A percentile compares a stretch with the other conserved stretches of the same genome.
These are phyloP conservation scores for Apiotrichum akiyoshidainum DNA, from an alignment of 1,284 basidiomycete genomes.

Conservation along the genomic window DNA sequence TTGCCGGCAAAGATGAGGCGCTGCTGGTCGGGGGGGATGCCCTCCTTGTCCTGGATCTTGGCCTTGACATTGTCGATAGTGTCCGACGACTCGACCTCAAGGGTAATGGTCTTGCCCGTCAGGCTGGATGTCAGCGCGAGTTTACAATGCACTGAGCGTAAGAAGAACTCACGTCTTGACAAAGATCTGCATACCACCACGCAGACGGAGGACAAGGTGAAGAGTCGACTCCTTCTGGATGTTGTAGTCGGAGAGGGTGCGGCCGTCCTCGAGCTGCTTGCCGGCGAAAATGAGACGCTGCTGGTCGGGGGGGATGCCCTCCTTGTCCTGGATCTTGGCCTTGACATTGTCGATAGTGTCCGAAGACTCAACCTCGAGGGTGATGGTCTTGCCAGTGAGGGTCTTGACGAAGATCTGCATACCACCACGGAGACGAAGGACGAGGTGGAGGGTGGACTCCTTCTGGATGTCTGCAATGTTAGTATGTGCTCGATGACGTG, in stretches of 20 bases:
- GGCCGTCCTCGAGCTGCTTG: constrained; percentile 94
- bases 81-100: constrained; percentile 59
- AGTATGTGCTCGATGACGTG: too few species aligned
- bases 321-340: constrained; percentile 93
- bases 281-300: constrained; percentile 97
- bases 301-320: constrained; percentile 79
- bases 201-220: constrained; percentile 84
- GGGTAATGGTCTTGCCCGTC: constrained; percentile 59
- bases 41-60: constrained; percentile 60
- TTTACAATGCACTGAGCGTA: neutral
- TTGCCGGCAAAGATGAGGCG: constrained; percentile 92
- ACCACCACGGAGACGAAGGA: constrained; percentile 78
- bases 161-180: constrained; percentile 52
- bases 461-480: constrained; percentile 98
- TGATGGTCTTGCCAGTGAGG: constrained; percentile 98
- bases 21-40: constrained; percentile 89
- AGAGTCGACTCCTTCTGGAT: constrained; percentile 96
- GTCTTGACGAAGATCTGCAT: constrained; percentile 85
- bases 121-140: constrained; percentile 31
- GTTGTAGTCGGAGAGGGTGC: constrained; percentile 83
- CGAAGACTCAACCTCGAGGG: constrained; percentile 84
- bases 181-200: constrained; percentile 78
- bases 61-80: constrained; percentile 62
- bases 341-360: constrained; percentile 99
- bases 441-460: constrained; percentile 92